Conservation (phyloP, 768 basidiomycete genomes). For the Auricularia cornea region DNA sequence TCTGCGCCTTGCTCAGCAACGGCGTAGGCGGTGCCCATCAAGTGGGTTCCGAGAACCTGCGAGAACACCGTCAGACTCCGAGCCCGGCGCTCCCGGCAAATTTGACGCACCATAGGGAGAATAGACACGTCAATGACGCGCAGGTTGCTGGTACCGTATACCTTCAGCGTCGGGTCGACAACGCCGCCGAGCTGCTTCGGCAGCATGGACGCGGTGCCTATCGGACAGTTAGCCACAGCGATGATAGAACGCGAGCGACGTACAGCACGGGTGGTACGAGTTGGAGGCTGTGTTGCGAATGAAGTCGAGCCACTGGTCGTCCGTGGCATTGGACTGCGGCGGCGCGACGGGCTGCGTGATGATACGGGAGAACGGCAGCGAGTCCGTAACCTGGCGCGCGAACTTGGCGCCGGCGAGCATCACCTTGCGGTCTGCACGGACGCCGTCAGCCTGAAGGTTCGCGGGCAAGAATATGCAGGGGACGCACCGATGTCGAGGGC, state of each 20-base stretch:
- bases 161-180: slow-evolving; percentile 11
- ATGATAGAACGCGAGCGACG: not conserved
- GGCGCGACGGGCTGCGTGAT: not conserved
- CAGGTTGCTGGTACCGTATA: slow-evolving; percentile 13
- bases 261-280: not conserved
- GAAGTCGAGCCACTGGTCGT: not conserved
- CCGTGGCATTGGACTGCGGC: not conserved
- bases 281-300: not conserved
- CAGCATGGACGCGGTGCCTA: slow-evolving; percentile 4
- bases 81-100: not conserved
- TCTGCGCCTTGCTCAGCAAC: not conserved
- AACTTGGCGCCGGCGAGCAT: slow-evolving; percentile 11
- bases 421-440: slow-evolving; percentile 10
- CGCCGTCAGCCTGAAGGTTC: not conserved
- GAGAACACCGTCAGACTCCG: not conserved
- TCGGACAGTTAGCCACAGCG: not conserved
- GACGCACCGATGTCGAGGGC: slow-evolving; percentile 8
- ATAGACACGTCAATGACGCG: slow-evolving; percentile 5
- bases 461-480: not conserved
- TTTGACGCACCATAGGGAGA: not conserved
- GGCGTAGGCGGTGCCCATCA: not conserved
- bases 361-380: not conserved
- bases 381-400: not conserved
- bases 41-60: not conserved
- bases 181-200: slow-evolving; percentile 10